Evolutionary conservation across 2,329 filamentous ascomycete genomes (phyloP).

Genomic region (Sphaceloma murrayae): DNA sequence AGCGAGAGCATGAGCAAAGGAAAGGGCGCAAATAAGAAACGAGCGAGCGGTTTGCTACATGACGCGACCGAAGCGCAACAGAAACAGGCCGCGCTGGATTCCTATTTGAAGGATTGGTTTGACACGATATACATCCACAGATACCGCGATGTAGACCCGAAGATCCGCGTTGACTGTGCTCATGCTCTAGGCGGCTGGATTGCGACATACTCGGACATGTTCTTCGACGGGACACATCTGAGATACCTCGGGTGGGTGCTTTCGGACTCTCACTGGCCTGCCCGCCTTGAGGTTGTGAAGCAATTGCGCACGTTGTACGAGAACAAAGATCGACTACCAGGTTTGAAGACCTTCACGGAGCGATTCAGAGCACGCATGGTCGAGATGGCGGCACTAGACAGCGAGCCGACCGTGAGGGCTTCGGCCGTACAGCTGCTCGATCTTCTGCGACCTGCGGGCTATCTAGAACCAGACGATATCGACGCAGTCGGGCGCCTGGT

Average conservation of each 20-base stretch:
- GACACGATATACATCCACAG: conserved; percentile 90
- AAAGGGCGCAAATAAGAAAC: conserved; percentile 65
- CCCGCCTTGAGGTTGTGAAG: conserved; percentile 75
- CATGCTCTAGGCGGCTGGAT: conserved; percentile 86
- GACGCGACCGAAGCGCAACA: conserved; percentile 61
- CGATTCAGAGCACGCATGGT: conserved; percentile 78
- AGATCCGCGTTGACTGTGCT: conserved; percentile 80
- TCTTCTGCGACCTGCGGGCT: conserved; percentile 67
- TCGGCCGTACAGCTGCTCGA: conserved; percentile 74
- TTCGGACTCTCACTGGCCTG: conserved; percentile 65
- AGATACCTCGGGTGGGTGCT: conserved; percentile 94
- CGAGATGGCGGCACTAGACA: conserved; percentile 83
- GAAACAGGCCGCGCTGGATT: conserved; percentile 59
- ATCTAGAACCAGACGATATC: conserved; percentile 85
- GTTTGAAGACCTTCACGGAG: conserved; percentile 83
- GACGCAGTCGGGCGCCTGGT: conserved; percentile 79
- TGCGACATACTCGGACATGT: conserved; percentile 68
- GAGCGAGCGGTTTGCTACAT: conserved; percentile 62
- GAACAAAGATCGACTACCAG: conserved; percentile 64
- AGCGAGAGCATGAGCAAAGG: conserved; percentile 68
- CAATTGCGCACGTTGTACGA: conserved; percentile 74
- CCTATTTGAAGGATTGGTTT: conserved; percentile 73
- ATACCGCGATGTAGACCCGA: conserved; percentile 86
- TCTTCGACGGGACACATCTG: conserved; percentile 82
- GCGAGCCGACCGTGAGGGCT: conserved; percentile 70